A percentile compares a stretch with the other conserved stretches of the same genome.
Evolutionary conservation across 345 rosid species (phyloP).

Genomic region (Corchorus olitorius): DNA sequence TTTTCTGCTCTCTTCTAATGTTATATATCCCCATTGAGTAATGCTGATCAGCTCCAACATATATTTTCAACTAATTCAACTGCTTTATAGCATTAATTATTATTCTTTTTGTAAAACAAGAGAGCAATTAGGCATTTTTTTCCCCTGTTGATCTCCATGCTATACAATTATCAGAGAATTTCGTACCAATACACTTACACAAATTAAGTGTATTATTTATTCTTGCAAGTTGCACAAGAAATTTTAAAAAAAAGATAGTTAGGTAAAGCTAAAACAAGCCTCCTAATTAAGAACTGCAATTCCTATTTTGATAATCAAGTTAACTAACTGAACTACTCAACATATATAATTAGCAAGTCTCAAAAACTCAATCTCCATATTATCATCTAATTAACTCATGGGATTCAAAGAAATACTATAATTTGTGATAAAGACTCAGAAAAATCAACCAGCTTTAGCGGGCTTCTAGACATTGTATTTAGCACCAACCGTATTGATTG

Average conservation of each 20-base stretch:
- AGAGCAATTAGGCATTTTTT: not conserved
- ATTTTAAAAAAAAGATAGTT: not conserved
- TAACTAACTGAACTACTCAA: not conserved
- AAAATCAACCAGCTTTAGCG: not conserved
- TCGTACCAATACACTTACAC: not conserved
- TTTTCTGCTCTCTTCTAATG: not conserved
- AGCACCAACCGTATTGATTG: not conserved
- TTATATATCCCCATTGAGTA: not conserved
- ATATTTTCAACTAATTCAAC: slow-evolving; percentile 48
- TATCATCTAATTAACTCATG: not conserved
- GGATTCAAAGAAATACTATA: not conserved
- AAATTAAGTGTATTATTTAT: too few species aligned
- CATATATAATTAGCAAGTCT: not conserved
- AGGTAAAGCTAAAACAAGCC: not conserved
- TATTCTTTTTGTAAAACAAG: not conserved
- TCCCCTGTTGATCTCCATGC: not conserved
- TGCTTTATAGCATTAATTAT: not conserved
- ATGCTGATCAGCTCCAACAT: slow-evolving; percentile 45
- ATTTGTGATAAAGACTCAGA: not conserved
- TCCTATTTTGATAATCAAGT: not conserved
- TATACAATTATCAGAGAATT: not conserved
- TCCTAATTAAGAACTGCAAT: not conserved
- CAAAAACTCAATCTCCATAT: too few species aligned
- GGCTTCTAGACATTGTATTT: not conserved
- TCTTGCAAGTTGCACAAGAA: not conserved